Evolutionary conservation across 2,329 filamentous ascomycete species (phyloP).

Genomic region (Pseudocercospora musae): DNA sequence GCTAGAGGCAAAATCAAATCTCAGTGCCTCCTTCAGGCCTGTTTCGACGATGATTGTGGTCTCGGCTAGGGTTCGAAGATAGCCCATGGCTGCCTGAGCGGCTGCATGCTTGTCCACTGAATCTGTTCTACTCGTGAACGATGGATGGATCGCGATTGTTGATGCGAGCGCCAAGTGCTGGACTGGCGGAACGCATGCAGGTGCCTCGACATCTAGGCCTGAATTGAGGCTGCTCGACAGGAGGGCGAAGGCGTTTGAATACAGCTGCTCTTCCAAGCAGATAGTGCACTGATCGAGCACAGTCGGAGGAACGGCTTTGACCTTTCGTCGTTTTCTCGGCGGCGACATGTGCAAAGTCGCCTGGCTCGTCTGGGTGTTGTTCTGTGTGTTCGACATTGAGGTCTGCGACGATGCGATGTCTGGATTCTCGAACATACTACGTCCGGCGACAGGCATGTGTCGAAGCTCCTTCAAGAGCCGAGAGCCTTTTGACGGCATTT

Average conservation of each 20-base stretch:
- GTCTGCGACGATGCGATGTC: conserved; percentile 6
- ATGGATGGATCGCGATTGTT: conserved; percentile 78
- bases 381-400: not conserved
- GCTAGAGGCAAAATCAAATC: conserved; percentile 48
- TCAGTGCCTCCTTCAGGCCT: conserved; percentile 69
- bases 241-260: conserved; percentile 47
- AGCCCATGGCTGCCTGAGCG: conserved; percentile 63
- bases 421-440: conserved; percentile 10
- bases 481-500: conserved; percentile 3
- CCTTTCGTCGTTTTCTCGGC: conserved; percentile 3
- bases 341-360: not conserved
- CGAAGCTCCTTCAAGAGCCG: conserved; percentile 13
- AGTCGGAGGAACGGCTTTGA: conserved; percentile 2
- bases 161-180: conserved; percentile 73
- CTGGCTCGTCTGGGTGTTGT: not conserved
- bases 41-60: conserved; percentile 67
- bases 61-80: conserved; percentile 65
- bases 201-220: conserved; percentile 44
- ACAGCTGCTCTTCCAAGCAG: conserved; percentile 69
- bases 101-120: conserved; percentile 60
- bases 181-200: conserved; percentile 64
- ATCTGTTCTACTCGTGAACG: conserved; percentile 69
- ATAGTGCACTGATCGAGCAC: conserved; percentile 18
- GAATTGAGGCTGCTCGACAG: conserved; percentile 62
- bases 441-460: conserved; percentile 8